Base-by-base conservation (phyloP, 2,329 filamentous ascomycete species). In the Trichoderma guizhouense region DNA sequence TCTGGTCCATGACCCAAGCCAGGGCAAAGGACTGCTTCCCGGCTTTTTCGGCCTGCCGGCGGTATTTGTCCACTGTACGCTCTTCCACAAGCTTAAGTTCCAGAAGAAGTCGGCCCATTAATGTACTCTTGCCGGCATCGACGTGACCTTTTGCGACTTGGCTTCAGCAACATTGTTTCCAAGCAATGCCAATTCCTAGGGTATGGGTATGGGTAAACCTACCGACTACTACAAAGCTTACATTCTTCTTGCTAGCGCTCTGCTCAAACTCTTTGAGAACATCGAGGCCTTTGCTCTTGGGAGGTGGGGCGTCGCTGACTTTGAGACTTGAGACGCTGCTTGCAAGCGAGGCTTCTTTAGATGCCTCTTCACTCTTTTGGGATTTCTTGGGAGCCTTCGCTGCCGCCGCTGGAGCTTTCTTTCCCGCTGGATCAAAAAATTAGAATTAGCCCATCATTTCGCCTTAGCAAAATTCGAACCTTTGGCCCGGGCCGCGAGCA, bases 11-110 rank as follows among this genome's bases (percentile, higher is more conserved):
- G 3, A 99, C 94, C 96, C 96, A 99, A 1, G 97, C 96, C 26
- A 99, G 87, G 14, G 95, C 95, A 82, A 99, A 99, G 0, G 96
- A 98, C 2, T 93, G 91, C 81, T 99, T 99, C 6, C 96, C 96
- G 51, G 97, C 92, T 72, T 91, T 93, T 76, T 97, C 92, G 0
- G 96, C 95, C 82, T 98, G 95, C 80, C 92, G 92, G 24, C 91
- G 89, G 76, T 97, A 95, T 79, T 92, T 95, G 71, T 97, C 94
- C 73, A 99, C 87, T 0, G 95, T 95, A 72, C 95, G 87, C 79
- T 97, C 90, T 75, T 97, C 93, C 7, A 99, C 90, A 30, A 95
- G 92, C 72, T 95, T 92, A 53, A 97, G 87, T 76, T 99, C 96
- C 55, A 95, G 90, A 6, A 99, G 84, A 32, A 99, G 82, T n/a